Conservation (phyloP, 495 filamentous ascomycete genomes). For the Jackrogersella minutella region DNA sequence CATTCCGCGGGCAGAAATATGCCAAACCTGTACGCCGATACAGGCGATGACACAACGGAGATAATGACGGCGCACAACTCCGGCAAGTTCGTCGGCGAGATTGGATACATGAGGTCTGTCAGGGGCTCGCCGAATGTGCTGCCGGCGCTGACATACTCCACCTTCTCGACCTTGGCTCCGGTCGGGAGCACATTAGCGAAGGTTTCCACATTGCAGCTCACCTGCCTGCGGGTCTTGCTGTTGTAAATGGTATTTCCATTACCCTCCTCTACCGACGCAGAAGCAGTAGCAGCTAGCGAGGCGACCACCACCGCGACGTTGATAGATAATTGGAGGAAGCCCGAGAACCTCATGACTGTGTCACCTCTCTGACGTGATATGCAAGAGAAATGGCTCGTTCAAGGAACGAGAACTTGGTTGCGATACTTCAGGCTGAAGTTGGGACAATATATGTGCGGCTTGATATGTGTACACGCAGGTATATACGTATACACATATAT, state of each 20-base stretch:
- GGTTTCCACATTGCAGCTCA: slow-evolving; percentile 32
- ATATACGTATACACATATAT: slow-evolving; percentile 11
- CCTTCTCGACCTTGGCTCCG: slow-evolving; percentile 44
- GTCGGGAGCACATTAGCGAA: slow-evolving; percentile 41
- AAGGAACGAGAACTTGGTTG: slow-evolving; percentile 2
- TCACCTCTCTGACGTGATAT: slow-evolving; percentile 25
- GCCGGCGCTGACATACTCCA: slow-evolving; percentile 44
- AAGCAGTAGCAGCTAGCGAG: slow-evolving; percentile 7
- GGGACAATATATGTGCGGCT: slow-evolving; percentile 28
- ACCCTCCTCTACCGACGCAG: slow-evolving; percentile 11
- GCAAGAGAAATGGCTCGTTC: slow-evolving; percentile 26
- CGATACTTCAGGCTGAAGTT: slow-evolving; percentile 29
- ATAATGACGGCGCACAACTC: slow-evolving; percentile 59
- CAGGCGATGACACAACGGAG: slow-evolving; percentile 53
- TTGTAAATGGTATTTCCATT: background rate
- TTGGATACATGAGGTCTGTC: slow-evolving; percentile 54
- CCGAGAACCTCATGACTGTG: slow-evolving; percentile 32
- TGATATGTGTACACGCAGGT: slow-evolving; percentile 1
- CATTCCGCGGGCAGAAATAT: slow-evolving; percentile 60
- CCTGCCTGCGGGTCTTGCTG: slow-evolving; percentile 8
- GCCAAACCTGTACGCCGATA: slow-evolving; percentile 57
- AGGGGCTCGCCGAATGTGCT: slow-evolving; percentile 49
- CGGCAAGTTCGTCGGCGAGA: slow-evolving; percentile 54
- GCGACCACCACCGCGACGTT: slow-evolving; percentile 15
- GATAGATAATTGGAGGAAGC: slow-evolving; percentile 31